phyloP scores from a whole-genome alignment of 495 filamentous ascomycete species.

The Penicillium mononematosum region DNA sequence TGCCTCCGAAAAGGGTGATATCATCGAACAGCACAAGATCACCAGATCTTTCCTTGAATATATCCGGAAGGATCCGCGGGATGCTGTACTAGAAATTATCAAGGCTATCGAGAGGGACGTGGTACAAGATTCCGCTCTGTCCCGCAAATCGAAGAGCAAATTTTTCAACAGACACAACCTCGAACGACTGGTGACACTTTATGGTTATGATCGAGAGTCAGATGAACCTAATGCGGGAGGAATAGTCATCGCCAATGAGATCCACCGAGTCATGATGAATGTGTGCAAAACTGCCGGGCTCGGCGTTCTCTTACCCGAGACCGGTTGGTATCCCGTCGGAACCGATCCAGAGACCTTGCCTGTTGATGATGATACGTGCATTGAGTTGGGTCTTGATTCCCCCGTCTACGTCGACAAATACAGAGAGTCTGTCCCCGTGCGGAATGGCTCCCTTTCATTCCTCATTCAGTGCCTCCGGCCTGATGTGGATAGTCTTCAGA shows the following conservation, averaged over 20 bases:
- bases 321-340: constrained; percentile 72
- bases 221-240: constrained; percentile 37
- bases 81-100: constrained; percentile 66
- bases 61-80: constrained; percentile 69
- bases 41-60: constrained; percentile 66
- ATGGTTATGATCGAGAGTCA: constrained; percentile 55
- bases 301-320: constrained; percentile 66
- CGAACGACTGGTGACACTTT: constrained; percentile 67
- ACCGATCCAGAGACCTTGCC: constrained; percentile 52
- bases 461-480: constrained; percentile 80
- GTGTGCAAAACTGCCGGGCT: constrained; percentile 68
- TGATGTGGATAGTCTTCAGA: constrained; percentile 75
- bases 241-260: constrained; percentile 52
- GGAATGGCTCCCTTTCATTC: constrained; percentile 69
- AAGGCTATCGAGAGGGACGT: constrained; percentile 62
- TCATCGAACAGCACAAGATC: constrained; percentile 71
- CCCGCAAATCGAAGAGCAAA: constrained; percentile 65
- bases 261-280: constrained; percentile 68
- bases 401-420: constrained; percentile 65
- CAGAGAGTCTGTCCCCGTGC: constrained; percentile 62
- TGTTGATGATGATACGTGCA: constrained; percentile 45
- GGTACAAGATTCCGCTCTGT: constrained; percentile 65
- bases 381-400: constrained; percentile 69
- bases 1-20: constrained; percentile 65
- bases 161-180: constrained; percentile 71